Evolutionary conservation across 352 stramenopile genomes (phyloP), one percentile per base, ranked within the genome.

Genomic region (Globisporangium ultimum): DNA sequence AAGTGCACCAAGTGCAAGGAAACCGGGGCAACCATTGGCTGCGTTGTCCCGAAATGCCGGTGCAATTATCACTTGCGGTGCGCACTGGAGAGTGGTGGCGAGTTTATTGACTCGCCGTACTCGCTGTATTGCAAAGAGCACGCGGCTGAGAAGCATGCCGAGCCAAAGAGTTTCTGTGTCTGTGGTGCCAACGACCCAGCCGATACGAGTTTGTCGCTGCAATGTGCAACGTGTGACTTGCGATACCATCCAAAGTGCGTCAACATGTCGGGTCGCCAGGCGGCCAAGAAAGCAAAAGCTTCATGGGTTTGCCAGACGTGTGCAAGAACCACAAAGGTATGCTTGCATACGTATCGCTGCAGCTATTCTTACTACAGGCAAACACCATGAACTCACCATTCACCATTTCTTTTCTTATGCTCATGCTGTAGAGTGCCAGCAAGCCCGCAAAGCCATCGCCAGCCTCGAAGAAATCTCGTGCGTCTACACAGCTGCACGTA

Each of bases 41-140:
- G 86, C 60, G 70, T 91, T 21, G 77, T 91, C 20, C 66, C 85
- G 28, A 88, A 91, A 40, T 93, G 86, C 62, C 74, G 79, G 13
- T 78, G 71, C 46, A 92, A 92, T 47, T 93, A 84, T 60, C 86
- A 95, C 54, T 49, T 93, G 47, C 82, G 84, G 17, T 95, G 86
- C 48, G 86, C 84, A 13, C 58, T 90, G 12, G 82, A 87, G 18
- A 87, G 68, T 48, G 84, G 80, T 18, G 85, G 85, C 5, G 71
- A 88, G 58, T 93, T 93, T 54, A 68, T 90, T 46, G 74, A 74
- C 9, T 87, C 80, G 20, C 80, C 80, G 4, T 94, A 93, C 66
- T 76, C 72, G 2, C 50, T 93, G 24, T 89, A 85, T 59, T 94
- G 85, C 69, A 84, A 80, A 61, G 65, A 77, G 1, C 84, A 93